Base-by-base conservation (phyloP, 2,329 filamentous ascomycete species). In the Diaporthe eres region DNA sequence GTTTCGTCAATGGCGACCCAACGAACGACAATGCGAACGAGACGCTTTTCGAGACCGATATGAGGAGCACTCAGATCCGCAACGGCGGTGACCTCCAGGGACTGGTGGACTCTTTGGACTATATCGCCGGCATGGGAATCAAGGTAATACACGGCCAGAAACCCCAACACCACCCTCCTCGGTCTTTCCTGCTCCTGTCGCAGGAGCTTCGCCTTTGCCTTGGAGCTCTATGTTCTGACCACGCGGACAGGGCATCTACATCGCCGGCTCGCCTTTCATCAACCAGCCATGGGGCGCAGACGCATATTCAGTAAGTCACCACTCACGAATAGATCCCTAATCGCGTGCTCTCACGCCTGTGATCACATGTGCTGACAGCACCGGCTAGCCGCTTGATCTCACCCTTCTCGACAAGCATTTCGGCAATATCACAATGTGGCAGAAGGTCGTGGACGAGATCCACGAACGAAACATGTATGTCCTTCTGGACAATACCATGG, bases 251-350 rank as follows among this genome's bases (percentile, higher is more conserved):
- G 90, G 86, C 8, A 84, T 93, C 51, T 93, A 93, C 79, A 86
- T 93, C 63, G 91, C 90, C 42, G 92, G 91, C n/a, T 90, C 89
- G 60, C 86, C 90, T 12, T 88, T 92, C 79, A 89, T 93, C 82
- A 93, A 93, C 80, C 84, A 88, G 78, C 92, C 92, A 9, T 93
- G 92, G 92, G 88, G 87, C 19, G 85, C 89, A 17, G 91, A 93
- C 80, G 87, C 88, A 12, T 93, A 92, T 81, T 84, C 82, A 74
- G 82, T 84, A 79, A 44, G 81, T 80, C 25, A 83, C 91, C 63
- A 31, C 65, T 10, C 19, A 65, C 9, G 68, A 44, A 3, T 39
- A n/a, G 13, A 39, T 37, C 13, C 7, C 34, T 25, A 28, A 51
- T 15, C 3, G 51, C 42, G 15, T 44, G 57, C 6, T 9, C 4